Conservation (phyloP, 345 rosid genomes). For the Garcia nutans region DNA sequence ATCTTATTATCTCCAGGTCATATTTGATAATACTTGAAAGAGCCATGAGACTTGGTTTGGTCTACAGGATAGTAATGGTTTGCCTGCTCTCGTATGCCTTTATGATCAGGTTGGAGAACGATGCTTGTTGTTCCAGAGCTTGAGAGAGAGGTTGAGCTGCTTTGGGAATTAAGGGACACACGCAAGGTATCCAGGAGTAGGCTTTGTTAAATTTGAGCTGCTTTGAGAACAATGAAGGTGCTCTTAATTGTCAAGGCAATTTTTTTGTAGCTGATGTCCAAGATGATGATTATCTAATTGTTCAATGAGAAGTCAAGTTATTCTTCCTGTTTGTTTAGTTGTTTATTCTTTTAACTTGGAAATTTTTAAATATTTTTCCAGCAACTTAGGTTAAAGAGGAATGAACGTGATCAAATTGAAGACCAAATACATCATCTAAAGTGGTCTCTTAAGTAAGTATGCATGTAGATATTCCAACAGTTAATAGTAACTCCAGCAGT, state of each 20-base stretch:
- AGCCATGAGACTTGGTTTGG: not conserved
- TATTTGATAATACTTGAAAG: not conserved
- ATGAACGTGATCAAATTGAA: constrained; percentile 82
- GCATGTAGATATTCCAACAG: not conserved
- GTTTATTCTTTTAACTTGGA: not conserved
- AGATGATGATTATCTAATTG: not conserved
- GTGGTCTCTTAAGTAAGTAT: constrained; percentile 76
- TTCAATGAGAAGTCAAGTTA: not conserved
- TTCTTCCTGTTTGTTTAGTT: not conserved
- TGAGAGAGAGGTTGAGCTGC: constrained; percentile 86
- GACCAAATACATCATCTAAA: constrained; percentile 75
- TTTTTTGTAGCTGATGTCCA: not conserved
- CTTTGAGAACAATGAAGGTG: too few relatives aligned
- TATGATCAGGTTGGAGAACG: constrained; percentile 85
- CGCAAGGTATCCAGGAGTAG: constrained; percentile 53
- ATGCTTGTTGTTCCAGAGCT: constrained; percentile 99
- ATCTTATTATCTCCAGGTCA: not conserved
- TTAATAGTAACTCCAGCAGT: not conserved
- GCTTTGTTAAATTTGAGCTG: not conserved
- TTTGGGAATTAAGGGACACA: constrained; percentile 66
- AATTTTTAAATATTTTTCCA: constrained; percentile 28
- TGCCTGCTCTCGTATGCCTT: constrained; percentile 10
- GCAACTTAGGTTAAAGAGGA: constrained; percentile 75
- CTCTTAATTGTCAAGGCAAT: not conserved
- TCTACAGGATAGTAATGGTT: not conserved